These are phyloP conservation scores for Microsporum canis DNA, from an alignment of 2,329 filamentous ascomycete genomes.

Conservation along the genomic window DNA sequence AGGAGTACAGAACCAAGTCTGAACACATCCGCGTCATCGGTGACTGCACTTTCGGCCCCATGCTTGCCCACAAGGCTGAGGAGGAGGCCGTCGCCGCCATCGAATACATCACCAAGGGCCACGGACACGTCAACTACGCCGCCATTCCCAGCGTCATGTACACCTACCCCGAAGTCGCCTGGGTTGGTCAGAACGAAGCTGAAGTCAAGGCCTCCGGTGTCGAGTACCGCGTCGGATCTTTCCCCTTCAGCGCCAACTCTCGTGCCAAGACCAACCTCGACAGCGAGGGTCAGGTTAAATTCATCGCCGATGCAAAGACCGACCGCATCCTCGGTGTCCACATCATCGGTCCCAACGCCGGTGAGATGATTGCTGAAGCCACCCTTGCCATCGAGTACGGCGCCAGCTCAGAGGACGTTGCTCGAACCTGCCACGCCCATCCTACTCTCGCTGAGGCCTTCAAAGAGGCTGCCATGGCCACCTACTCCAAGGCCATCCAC, in stretches of 20 bases:
- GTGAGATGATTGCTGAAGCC: conserved; percentile 98
- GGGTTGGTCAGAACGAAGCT: conserved; percentile 96
- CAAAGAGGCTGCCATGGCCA: conserved; percentile 99
- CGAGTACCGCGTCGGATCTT: conserved; percentile 84
- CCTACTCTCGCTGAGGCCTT: conserved; percentile 94
- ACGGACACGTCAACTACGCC: conserved; percentile 97
- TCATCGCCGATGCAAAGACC: conserved; percentile 90
- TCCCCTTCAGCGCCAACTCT: conserved; percentile 97
- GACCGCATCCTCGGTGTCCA: conserved; percentile 91
- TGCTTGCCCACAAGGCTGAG: conserved; percentile 99
- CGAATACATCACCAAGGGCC: conserved; percentile 95
- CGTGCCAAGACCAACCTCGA: conserved; percentile 98
- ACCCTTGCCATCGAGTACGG: conserved; percentile 94
- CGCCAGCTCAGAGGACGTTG: conserved; percentile 87
- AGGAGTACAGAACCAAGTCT: conserved; percentile 95
- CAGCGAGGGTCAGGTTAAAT: conserved; percentile 92
- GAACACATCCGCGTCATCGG: conserved; percentile 95
- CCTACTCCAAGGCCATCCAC: conserved; percentile 90
- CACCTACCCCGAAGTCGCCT: conserved; percentile 95
- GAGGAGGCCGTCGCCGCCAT: conserved; percentile 91
- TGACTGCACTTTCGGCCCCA: conserved; percentile 92
- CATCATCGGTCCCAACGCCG: conserved; percentile 90
- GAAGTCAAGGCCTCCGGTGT: conserved; percentile 83
- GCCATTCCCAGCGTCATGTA: conserved; percentile 99
- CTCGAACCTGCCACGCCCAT: conserved; percentile 90